Percentiles rank a stretch among this genome's conserved stretches.
phyloP scores from a whole-genome alignment of 129 eudicot species.

The Escallonia herrerae region DNA sequence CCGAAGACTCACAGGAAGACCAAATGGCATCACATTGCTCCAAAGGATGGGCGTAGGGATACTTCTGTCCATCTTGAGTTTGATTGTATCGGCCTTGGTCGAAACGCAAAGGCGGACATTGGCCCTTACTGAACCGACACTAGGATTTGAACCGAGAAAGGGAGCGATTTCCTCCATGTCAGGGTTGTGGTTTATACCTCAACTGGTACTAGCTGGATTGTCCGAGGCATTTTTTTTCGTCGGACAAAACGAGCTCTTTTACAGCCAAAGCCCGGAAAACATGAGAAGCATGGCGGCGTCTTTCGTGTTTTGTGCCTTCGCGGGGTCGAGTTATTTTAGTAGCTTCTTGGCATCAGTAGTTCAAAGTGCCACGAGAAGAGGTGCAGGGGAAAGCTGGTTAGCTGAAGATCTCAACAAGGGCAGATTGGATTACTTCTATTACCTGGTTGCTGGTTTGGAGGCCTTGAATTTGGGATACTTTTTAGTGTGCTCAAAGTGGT shows the following conservation, averaged over 20 bases:
- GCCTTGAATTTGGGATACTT: slow-evolving; percentile 18
- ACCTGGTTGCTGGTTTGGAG: slow-evolving; percentile 19
- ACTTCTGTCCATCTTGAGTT: slow-evolving; percentile 2
- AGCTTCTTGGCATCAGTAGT: slow-evolving; percentile 15
- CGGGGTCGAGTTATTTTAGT: slow-evolving; percentile 20
- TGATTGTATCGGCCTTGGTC: slow-evolving; percentile 16
- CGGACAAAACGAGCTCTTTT: slow-evolving; percentile 22
- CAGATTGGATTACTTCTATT: slow-evolving; percentile 30
- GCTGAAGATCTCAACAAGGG: slow-evolving; percentile 28
- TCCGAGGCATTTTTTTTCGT: slow-evolving; percentile 17
- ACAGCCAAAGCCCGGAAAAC: slow-evolving; percentile 28
- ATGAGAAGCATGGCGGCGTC: slow-evolving; percentile 31
- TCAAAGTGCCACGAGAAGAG: slow-evolving; percentile 5
- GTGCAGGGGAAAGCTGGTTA: slow-evolving; percentile 14
- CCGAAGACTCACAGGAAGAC: slow-evolving; percentile 11
- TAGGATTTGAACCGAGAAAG: slow-evolving; percentile 16
- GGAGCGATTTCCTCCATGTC: slow-evolving; percentile 31
- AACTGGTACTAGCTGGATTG: slow-evolving; percentile 14
- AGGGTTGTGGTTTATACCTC: slow-evolving; percentile 20
- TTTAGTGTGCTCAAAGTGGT: slow-evolving; percentile 25
- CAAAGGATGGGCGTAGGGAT: slow-evolving; percentile 24
- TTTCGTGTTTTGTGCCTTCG: slow-evolving; percentile 20
- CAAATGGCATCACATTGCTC: slow-evolving; percentile 22
- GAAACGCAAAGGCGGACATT: slow-evolving; percentile 13
- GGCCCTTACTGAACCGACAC: slow-evolving; percentile 16